phyloP scores from a whole-genome alignment of 2,329 filamentous ascomycete species.

The Cercospora berteroae region DNA sequence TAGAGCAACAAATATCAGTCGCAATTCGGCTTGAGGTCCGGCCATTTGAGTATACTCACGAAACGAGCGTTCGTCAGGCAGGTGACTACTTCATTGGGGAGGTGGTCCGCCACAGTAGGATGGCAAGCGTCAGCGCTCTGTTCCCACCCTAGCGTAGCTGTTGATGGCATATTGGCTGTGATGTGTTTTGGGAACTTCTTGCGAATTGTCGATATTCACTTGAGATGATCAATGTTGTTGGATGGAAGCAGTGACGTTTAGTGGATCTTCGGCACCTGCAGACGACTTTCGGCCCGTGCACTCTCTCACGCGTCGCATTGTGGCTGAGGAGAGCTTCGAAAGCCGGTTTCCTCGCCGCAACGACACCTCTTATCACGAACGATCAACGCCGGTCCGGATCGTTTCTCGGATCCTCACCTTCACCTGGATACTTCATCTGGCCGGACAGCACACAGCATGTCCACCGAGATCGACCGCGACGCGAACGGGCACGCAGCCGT shows the following conservation, averaged over 20 bases:
- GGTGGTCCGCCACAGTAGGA: conserved; percentile 64
- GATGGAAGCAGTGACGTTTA: not conserved
- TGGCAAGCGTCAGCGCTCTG: conserved; percentile 68
- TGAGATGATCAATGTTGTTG: not conserved
- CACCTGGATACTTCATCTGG: not conserved
- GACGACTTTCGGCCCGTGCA: not conserved
- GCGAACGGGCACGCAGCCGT: conserved; percentile 24
- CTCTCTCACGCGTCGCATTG: conserved; percentile 2
- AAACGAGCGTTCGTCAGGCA: conserved; percentile 94
- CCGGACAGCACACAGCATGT: conserved; percentile 22
- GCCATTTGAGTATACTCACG: conserved; percentile 55
- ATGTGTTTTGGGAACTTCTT: not conserved
- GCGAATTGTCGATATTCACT: not conserved
- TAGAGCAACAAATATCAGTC: conserved; percentile 40
- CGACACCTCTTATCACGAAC: not conserved
- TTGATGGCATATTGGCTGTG: conserved; percentile 27
- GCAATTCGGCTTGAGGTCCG: not conserved
- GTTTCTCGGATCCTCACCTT: not conserved
- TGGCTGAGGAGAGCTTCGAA: not conserved
- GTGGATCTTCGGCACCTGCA: not conserved
- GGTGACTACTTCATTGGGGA: conserved; percentile 82
- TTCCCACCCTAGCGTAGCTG: conserved; percentile 37
- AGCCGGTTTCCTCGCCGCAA: not conserved
- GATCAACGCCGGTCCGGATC: not conserved
- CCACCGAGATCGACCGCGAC: conserved; percentile 25